Percentiles rank a stretch among this genome's conserved stretches.
These are phyloP conservation scores for Sclerotinia minor DNA, from an alignment of 2,329 filamentous ascomycete species.

Conservation along the genomic window DNA sequence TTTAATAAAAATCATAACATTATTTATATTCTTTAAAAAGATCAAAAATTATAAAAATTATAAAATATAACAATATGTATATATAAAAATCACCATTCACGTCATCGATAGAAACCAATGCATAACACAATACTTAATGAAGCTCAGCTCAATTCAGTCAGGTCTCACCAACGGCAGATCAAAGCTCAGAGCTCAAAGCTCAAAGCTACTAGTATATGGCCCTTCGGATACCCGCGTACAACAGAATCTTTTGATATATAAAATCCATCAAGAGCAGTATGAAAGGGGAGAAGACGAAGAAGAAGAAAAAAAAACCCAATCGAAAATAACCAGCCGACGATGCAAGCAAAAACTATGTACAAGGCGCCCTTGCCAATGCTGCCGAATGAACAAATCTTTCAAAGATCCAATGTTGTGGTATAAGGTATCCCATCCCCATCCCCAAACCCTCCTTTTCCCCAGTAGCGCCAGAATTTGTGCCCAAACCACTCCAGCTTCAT, in stretches of 20 bases:
- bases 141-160: neutral
- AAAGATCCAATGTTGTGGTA: conserved; percentile 29
- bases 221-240: neutral
- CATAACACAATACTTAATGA: neutral
- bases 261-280: conserved; percentile 11
- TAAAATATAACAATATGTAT: too few species aligned
- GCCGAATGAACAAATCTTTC: conserved; percentile 25
- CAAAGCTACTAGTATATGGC: neutral
- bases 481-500: conserved; percentile 29
- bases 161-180: neutral
- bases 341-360: conserved; percentile 24
- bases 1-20: too few species aligned
- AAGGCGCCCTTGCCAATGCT: conserved; percentile 19
- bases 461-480: conserved; percentile 29
- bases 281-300: too few species aligned
- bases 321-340: conserved; percentile 19
- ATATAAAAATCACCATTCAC: neutral
- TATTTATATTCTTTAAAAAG: too few species aligned
- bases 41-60: too few species aligned
- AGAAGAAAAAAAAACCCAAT: conserved; percentile 5
- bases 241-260: conserved; percentile 15
- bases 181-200: neutral
- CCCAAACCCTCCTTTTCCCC: conserved; percentile 25
- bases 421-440: conserved; percentile 25
- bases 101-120: neutral